These are phyloP conservation scores for Elongisporangium undulatum DNA, from an alignment of 352 stramenopile species.

Conservation along the genomic window DNA sequence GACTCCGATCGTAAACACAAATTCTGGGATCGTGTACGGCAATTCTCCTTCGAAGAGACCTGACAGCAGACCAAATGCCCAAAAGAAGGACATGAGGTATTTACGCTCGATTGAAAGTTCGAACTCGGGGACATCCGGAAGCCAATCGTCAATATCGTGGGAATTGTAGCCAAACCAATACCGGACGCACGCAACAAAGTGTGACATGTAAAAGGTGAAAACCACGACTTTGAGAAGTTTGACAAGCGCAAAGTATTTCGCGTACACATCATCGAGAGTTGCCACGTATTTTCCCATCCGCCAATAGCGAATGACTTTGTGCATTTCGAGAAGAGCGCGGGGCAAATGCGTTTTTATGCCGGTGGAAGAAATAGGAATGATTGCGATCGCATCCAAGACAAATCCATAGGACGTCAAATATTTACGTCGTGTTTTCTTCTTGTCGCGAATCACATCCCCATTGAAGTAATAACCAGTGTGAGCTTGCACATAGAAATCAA, in stretches of 20 bases:
- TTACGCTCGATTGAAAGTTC: conserved; percentile 8
- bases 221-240: conserved; percentile 50
- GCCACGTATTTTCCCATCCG: conserved; percentile 33
- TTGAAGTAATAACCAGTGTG: conserved; percentile 51
- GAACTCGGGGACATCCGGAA: conserved; percentile 12
- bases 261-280: conserved; percentile 50
- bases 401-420: conserved; percentile 56
- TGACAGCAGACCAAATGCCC: conserved; percentile 43
- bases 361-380: conserved; percentile 30
- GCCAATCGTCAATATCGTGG: conserved; percentile 27
- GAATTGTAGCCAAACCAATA: conserved; percentile 47
- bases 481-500: conserved; percentile 50
- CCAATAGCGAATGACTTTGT: conserved; percentile 31
- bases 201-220: conserved; percentile 29
- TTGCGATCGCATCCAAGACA: conserved; percentile 28
- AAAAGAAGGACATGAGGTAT: conserved; percentile 55
- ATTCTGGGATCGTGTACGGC: conserved; percentile 27
- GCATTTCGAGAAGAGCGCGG: conserved; percentile 28
- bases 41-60: conserved; percentile 50
- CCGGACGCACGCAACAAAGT: conserved; percentile 41
- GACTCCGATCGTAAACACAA: conserved; percentile 53
- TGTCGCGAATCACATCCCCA: conserved; percentile 28
- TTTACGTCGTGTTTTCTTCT: conserved; percentile 16
- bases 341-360: conserved; percentile 7
- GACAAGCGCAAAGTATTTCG: conserved; percentile 44